Evolutionary conservation across 176 grass and related monocot genomes (phyloP), one percentile per base, ranked within the genome.

Genomic region (Tillandsia fasciculata): DNA sequence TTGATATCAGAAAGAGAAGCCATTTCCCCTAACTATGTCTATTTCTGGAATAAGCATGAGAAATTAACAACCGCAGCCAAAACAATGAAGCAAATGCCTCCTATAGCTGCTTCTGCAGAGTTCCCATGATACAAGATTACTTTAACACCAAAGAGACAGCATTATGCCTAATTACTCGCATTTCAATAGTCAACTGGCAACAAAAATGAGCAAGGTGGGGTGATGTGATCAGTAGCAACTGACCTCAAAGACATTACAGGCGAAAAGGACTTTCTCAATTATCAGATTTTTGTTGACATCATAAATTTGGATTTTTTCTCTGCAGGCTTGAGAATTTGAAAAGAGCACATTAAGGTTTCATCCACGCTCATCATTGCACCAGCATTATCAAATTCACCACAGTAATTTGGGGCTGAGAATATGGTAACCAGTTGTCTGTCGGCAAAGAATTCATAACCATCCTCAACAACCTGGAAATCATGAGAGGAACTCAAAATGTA

Each of bases 341-440:
- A 88, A 28, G 92, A 96, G 27, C 88, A 96, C 83, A 96, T 88
- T 79, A 91, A 84, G 61, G 92, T 96, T 75, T 96, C 92, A 65
- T 96, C 88, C 13, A 96, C 92, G 47, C 92, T 96, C 92, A 91
- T 91, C 88, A 96, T 96, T 10, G 92, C 92, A 54, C 92, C 88
- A 51, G 92, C 85, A 65, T 96, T 91, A 82, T 96, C 92, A 78
- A 96, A 96, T 79, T 91, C 88, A 59, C 92, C 92, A 33, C 88
- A 96, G 78, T 96, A 91, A 74, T 96, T 96, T 49, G 92, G 92
- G 48, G 92, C 92, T 0, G 92, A 96, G 76, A 96, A 96, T 82
- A 96, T 84, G 51, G 88, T 96, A 63, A 96, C 92, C 6, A 96
- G 80, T 67, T 91, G 92, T 66, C 88, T 83, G 72, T 91, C 88